Evolutionary conservation across 805 yeast genomes (phyloP), one percentile per base, ranked within the genome.

Genomic region (Kuraishia molischiana): DNA sequence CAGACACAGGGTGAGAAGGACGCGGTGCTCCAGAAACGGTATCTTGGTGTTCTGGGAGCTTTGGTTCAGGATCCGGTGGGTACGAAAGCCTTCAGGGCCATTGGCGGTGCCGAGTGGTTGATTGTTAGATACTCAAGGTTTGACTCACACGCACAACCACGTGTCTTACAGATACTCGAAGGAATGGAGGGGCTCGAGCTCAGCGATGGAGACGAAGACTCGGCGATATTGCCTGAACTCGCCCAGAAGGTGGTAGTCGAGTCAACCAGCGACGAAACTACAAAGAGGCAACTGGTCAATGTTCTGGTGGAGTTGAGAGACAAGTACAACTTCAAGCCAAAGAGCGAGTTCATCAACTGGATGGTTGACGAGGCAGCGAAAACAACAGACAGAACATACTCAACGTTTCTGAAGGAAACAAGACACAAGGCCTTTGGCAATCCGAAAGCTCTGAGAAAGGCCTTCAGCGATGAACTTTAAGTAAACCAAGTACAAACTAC

Each of bases 371-470:
- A 77, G 45, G 53, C 61, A 4, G 61, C 58, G 19, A 32, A 43
- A 32, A 49, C 70, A 49, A 47, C 46, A 28, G 34, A 44, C 13
- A 41, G 44, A 29, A 36, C 47, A 19, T 39, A 45, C 17, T 38
- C 52, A 20, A 33, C 34, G 44, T 62, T 44, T 18, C 37, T 60
- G 41, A 8, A 37, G 5, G 35, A 26, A 22, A 18, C 34, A 8
- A 21, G 39, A 21, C 39, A 37, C 35, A 24, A 59, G 18, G 73
- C 79, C 1, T 85, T 85, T 59, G 95, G 95, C 2, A 85, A 85
- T 49, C 85, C 83, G 15, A 64, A 72, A 50, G 94, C 81, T 0
- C 56, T 69, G 40, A 66, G 92, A 42, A 81, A 80, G 51, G 77
- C 72, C 5, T 56, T 66, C 32, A 64, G 64, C 14, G 82, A 74